These are phyloP conservation scores for Larix kaempferi DNA, from an alignment of 75 land plant genomes.

Conservation along the genomic window DNA sequence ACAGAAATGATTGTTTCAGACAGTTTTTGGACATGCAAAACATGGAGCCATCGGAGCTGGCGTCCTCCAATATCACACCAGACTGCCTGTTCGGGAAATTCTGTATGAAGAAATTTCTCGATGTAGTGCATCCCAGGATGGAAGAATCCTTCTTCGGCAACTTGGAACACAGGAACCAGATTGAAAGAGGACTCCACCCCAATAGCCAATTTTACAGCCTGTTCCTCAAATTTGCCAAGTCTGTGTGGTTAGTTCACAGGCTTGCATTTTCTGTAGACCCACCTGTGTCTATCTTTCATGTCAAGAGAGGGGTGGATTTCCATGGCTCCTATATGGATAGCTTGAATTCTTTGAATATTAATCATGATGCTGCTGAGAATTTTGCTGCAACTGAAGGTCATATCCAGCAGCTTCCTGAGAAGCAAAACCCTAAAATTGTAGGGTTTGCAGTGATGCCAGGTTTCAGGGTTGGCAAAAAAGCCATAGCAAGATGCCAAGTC, in stretches of 20 bases:
- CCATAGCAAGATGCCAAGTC: conserved; percentile 48
- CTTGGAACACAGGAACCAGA: conserved; percentile 41
- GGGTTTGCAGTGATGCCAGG: conserved; percentile 96
- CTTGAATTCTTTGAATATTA: conserved; percentile 21
- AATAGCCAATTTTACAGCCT: conserved; percentile 51
- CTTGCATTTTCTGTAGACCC: conserved; percentile 73
- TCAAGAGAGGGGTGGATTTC: conserved; percentile 53
- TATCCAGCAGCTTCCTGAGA: no score
- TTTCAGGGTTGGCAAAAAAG: conserved; percentile 63
- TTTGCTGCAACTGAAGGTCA: no score
- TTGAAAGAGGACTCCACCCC: conserved; percentile 29
- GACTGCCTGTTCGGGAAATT: conserved; percentile 51
- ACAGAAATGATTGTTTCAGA: conserved; percentile 32
- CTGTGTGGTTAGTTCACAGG: conserved; percentile 78
- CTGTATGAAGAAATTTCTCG: conserved; percentile 51
- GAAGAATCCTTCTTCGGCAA: conserved; percentile 69
- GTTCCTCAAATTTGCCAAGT: conserved; percentile 66
- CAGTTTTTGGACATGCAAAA: conserved; percentile 36
- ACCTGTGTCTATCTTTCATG: conserved; percentile 65
- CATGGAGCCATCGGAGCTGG: conserved; percentile 20
- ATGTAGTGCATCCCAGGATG: conserved; percentile 65
- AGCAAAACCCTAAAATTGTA: conserved; percentile 25
- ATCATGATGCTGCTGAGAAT: no score
- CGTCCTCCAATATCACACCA: conserved; percentile 16
- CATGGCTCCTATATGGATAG: conserved; percentile 70